Base-by-base conservation (phyloP, 2,329 filamentous ascomycete species). In the Chlorencoelia australis region DNA sequence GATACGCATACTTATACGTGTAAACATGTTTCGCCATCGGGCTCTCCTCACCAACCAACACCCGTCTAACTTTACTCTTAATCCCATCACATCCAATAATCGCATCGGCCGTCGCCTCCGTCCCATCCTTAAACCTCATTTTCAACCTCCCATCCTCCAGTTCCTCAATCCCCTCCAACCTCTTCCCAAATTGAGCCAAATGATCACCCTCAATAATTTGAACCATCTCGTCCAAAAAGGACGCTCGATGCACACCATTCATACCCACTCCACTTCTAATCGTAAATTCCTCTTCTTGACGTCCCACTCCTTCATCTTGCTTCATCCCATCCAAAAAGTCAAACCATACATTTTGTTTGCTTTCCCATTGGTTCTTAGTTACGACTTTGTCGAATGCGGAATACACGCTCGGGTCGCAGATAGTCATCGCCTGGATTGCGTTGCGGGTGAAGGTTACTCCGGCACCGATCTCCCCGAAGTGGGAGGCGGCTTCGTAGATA, bases 61-160 rank as follows among this genome's bases (percentile, higher is more conserved):
- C 52, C 19, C 66, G 52, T 6, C 77, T 62, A 3, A 70, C 62
- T 3, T 62, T 59, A 1, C 71, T 75, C 50, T 74, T 74, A 49
- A 82, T 75, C 0, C 77, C 77, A 54, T 82, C 77, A 50, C 73
- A 77, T 4, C 72, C 75, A 38, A 81, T 61, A 0, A 75, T 68
- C 2, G 63, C 60, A 41, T 60, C 60, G 19, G 67, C 65, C 17
- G 58, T 48, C 1, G 17, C 24, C 4, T 14, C 22, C 11, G 32
- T 24, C 13, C 36, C 36, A 19, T 39, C 36, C 21, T 29, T 15
- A 16, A 39, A 39, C 4, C 7, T 17, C 13, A 39, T 17, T 10
- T 20, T 22, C 20, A 37, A 33, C 7, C n/a, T n/a, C 19, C 18
- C n/a, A 4, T 24, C 8, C 21, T 10, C 29, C 11, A 7, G 6